Evolutionary conservation across 345 rosid species (phyloP).

Genomic region (Alliaria petiolata): DNA sequence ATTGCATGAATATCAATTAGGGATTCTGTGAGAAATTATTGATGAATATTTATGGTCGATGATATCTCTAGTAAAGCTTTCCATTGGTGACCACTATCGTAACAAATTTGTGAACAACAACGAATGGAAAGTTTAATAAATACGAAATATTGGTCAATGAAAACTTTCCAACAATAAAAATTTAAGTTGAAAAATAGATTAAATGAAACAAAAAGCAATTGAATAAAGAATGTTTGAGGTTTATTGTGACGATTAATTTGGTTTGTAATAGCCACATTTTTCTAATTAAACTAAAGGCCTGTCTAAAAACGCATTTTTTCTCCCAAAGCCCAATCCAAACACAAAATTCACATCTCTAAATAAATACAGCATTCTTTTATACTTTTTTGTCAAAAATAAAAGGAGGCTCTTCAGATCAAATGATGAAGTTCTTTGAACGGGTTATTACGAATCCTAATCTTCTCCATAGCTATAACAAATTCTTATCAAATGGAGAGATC

Average conservation of each 20-base stretch:
- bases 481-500: not conserved
- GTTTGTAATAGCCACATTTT: too few relatives aligned
- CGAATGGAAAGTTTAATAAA: not conserved
- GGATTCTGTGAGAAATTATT: too few relatives aligned
- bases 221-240: not conserved
- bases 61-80: not conserved
- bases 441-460: constrained; percentile 4
- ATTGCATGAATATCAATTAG: too few relatives aligned
- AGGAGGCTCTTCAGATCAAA: not conserved
- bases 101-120: not conserved
- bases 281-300: too few relatives aligned
- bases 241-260: too few relatives aligned
- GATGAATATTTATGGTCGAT: too few relatives aligned
- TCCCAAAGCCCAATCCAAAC: not conserved
- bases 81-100: not conserved
- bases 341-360: not conserved
- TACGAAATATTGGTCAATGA: not conserved
- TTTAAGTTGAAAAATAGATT: not conserved
- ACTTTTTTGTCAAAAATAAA: not conserved
- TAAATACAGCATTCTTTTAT: not conserved
- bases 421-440: not conserved
- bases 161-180: not conserved
- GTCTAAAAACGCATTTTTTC: not conserved
- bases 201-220: not conserved
- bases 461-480: not conserved